These are phyloP conservation scores for Plenodomus biglobosus DNA, from an alignment of 2,329 filamentous ascomycete genomes.

Conservation along the genomic window DNA sequence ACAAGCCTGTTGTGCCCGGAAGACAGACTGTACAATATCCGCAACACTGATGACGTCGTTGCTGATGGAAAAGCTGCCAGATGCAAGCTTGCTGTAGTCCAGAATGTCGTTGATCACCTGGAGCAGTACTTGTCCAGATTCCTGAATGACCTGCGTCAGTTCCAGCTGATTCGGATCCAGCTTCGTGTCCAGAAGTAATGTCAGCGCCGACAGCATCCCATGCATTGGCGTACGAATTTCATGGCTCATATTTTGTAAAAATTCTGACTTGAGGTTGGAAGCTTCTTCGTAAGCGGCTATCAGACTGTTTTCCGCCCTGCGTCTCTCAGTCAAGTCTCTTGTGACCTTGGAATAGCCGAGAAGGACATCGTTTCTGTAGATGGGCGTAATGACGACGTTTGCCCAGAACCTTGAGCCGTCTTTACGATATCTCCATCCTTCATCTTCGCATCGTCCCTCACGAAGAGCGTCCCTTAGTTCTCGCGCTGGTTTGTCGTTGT, in stretches of 20 bases:
- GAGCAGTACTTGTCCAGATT: constrained; percentile 60
- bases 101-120: constrained; percentile 67
- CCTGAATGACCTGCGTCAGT: constrained; percentile 59
- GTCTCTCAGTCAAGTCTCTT: constrained; percentile 59
- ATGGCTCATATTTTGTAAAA: constrained; percentile 65
- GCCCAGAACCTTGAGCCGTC: constrained; percentile 63
- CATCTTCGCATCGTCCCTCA: constrained; percentile 60
- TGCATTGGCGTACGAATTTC: constrained; percentile 68
- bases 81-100: constrained; percentile 66
- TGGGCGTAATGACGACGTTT: constrained; percentile 60
- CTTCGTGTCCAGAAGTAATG: constrained; percentile 58
- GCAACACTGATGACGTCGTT: constrained; percentile 55
- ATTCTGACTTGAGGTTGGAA: constrained; percentile 64
- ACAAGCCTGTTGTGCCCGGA: constrained; percentile 53
- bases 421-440: constrained; percentile 62
- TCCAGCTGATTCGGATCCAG: constrained; percentile 59
- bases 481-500: constrained; percentile 52
- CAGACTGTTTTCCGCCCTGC: constrained; percentile 57
- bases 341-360: constrained; percentile 63
- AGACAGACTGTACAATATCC: constrained; percentile 52
- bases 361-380: constrained; percentile 56
- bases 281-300: constrained; percentile 63
- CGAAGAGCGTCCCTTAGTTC: constrained; percentile 57
- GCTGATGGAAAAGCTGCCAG: constrained; percentile 60
- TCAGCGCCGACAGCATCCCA: constrained; percentile 60